Percentiles rank a stretch among this genome's conserved stretches.
Conservation (phyloP, 495 filamentous ascomycete genomes). For the Penicillium nucicola region DNA sequence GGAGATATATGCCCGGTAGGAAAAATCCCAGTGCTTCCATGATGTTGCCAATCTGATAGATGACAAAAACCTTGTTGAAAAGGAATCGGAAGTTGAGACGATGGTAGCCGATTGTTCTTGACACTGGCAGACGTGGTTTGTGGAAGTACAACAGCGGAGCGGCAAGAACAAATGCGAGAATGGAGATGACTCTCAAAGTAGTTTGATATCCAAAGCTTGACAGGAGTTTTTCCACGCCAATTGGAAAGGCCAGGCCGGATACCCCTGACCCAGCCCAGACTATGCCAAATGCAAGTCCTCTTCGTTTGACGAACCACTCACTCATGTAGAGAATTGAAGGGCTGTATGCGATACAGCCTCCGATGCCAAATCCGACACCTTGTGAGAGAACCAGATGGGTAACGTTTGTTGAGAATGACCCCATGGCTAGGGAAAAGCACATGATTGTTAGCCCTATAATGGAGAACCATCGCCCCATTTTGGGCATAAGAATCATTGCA, state of each 20-base stretch:
- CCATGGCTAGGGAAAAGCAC: slow-evolving; percentile 36
- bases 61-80: slow-evolving; percentile 39
- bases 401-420: slow-evolving; percentile 42
- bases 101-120: slow-evolving; percentile 11
- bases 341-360: slow-evolving; percentile 44
- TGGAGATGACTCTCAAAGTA: slow-evolving; percentile 46
- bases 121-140: slow-evolving; percentile 49
- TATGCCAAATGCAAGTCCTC: slow-evolving; percentile 48
- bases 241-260: slow-evolving; percentile 42
- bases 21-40: slow-evolving; percentile 59
- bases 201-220: slow-evolving; percentile 48
- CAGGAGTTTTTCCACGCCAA: slow-evolving; percentile 47
- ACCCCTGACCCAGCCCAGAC: slow-evolving; percentile 46
- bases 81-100: slow-evolving; percentile 42
- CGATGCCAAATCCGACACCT: slow-evolving; percentile 48
- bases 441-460: slow-evolving; percentile 28
- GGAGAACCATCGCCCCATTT: slow-evolving; percentile 12
- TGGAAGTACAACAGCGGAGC: slow-evolving; percentile 57
- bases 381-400: slow-evolving; percentile 49
- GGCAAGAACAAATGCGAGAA: slow-evolving; percentile 42
- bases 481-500: slow-evolving; percentile 20
- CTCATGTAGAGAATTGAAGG: slow-evolving; percentile 48
- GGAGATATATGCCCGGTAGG: slow-evolving; percentile 58
- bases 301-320: slow-evolving; percentile 51
- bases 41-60: slow-evolving; percentile 51